A percentile compares a stretch with the other conserved stretches of the same genome.
Evolutionary conservation across 768 basidiomycete species (phyloP).

Genomic region (Russula brevipes): DNA sequence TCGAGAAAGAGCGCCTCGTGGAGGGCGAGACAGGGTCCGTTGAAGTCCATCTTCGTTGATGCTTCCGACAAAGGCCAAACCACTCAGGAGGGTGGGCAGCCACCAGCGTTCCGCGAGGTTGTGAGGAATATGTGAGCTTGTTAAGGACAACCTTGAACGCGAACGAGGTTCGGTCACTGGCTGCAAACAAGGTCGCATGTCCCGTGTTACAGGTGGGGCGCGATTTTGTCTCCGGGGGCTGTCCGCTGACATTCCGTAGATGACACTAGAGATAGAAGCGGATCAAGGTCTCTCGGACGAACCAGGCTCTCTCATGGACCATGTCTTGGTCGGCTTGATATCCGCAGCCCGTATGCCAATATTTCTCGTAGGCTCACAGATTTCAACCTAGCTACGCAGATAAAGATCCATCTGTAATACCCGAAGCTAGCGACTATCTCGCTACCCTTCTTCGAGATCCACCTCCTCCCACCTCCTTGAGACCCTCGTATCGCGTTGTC

Average conservation of each 20-base stretch:
- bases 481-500: conserved; percentile 60
- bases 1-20: conserved; percentile 82
- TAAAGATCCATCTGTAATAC: conserved; percentile 32
- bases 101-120: conserved; percentile 45
- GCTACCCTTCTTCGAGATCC: conserved; percentile 74
- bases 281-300: conserved; percentile 53
- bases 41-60: conserved; percentile 71
- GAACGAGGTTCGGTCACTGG: conserved; percentile 75
- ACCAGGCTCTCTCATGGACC: conserved; percentile 74
- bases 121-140: conserved; percentile 44
- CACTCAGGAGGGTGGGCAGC: conserved; percentile 24
- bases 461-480: conserved; percentile 92
- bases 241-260: conserved; percentile 39
- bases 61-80: conserved; percentile 33
- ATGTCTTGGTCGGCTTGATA: conserved; percentile 70
- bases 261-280: conserved; percentile 79
- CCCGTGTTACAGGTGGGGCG: conserved; percentile 62
- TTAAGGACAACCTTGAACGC: conserved; percentile 50
- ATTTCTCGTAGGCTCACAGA: background rate
- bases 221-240: background rate
- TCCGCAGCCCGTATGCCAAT: conserved; percentile 51
- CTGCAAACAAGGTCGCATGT: conserved; percentile 70
- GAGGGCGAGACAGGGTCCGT: conserved; percentile 73
- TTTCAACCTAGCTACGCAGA: conserved; percentile 31
- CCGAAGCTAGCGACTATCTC: conserved; percentile 71